These are phyloP conservation scores for Lichtheimia hyalospora DNA, from an alignment of 371 early-diverging fungal genomes.

Conservation along the genomic window DNA sequence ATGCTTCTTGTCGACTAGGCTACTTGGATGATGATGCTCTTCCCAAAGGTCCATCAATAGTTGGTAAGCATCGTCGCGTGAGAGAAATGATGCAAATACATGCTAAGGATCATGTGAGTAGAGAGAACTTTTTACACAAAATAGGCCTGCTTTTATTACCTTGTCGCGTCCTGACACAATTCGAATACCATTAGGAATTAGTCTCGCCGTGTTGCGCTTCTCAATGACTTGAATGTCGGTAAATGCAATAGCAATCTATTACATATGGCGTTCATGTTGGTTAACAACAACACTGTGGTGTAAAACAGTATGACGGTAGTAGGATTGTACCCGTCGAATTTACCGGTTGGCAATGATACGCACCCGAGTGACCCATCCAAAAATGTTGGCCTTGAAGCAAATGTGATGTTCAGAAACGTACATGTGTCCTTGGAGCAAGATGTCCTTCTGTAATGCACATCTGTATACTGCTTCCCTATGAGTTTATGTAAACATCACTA, in stretches of 20 bases:
- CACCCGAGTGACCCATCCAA: constrained; percentile 84
- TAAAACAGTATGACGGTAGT: background rate
- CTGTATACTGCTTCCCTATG: background rate
- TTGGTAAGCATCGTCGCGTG: constrained; percentile 74
- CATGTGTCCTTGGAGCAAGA: constrained; percentile 87
- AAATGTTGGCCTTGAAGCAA: constrained; percentile 67
- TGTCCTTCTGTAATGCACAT: constrained; percentile 91
- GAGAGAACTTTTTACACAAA: too few relatives aligned
- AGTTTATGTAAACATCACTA: too few relatives aligned
- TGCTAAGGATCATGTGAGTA: constrained; percentile 50
- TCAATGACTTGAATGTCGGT: constrained; percentile 81
- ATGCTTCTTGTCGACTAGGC: background rate
- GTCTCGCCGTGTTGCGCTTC: constrained; percentile 73
- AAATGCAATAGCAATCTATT: constrained; percentile 75
- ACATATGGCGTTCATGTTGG: too few relatives aligned
- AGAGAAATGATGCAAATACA: constrained; percentile 77
- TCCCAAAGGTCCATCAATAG: constrained; percentile 73
- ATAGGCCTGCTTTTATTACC: constrained; percentile 39
- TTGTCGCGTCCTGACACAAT: constrained; percentile 45
- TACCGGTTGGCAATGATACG: background rate
- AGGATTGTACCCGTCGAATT: background rate
- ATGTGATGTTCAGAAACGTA: constrained; percentile 84
- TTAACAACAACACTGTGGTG: too few relatives aligned
- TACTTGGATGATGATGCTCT: background rate
- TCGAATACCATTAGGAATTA: constrained; percentile 85